Evolutionary conservation across 768 basidiomycete genomes (phyloP), one percentile per base, ranked within the genome.

Genomic region (Amanita jacksonii): DNA sequence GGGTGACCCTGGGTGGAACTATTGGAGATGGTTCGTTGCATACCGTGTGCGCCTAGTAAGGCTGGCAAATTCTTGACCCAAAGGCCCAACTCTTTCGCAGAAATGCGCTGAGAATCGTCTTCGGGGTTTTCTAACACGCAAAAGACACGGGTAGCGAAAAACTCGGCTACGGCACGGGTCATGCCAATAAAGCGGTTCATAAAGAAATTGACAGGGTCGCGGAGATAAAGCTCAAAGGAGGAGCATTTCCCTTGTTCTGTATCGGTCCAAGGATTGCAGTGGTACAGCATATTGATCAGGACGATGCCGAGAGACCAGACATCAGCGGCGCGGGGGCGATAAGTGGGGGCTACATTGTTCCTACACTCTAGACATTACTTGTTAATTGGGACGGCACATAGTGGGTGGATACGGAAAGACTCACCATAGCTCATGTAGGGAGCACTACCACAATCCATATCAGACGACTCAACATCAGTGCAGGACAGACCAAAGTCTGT

Each of bases 261-360:
- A 59, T 98, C 94, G 35, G 87, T 87, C 96, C 96, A 99, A 20
- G 94, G 94, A 62, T 97, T 97, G 66, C 75, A 87, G 64, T 99
- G 96, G 66, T 97, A 99, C 60, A 98, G 72, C 89, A 98, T 93
- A 63, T 99, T 99, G 74, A 99, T 89, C 55, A 99, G 79, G 52
- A 99, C 96, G 60, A 99, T 96, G 50, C 94, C 94, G 54, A 99
- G 74, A 19, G 94, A 97, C 94, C 91, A 99, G 43, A 99, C 91
- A 65, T 99, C 94, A 49, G 96, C 96, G 46, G 88, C 87, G 54
- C 85, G 85, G 49, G 94, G 92, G 51, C 77, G 76, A 70, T 99
- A 99, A 39, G 85, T 87, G 50, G 96, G 93, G 22, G 85, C 87
- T 52, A 92, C 73, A 63, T 97, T 96, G 71, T 98, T 98, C 61